Conservation (phyloP, 345 rosid species). For the Bretschneidera sinensis region DNA sequence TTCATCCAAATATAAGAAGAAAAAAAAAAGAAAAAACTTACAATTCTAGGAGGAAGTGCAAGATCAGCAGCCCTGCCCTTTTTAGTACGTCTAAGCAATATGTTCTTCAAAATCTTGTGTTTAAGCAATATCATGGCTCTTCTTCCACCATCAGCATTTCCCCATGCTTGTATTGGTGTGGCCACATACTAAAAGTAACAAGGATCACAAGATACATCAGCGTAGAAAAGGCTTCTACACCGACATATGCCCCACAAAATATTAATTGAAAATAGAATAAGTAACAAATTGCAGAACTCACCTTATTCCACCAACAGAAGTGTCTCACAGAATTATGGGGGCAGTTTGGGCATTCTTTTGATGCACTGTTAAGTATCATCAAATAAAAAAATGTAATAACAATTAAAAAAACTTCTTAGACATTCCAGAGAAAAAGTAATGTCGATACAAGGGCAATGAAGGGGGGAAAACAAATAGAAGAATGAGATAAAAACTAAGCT, state of each 20-base stretch:
- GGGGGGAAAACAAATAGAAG: background rate
- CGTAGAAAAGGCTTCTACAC: background rate
- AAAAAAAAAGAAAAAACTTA: slow-evolving; percentile 30
- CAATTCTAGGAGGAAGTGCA: slow-evolving; percentile 94
- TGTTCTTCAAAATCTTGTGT: slow-evolving; percentile 66
- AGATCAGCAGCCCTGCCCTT: slow-evolving; percentile 97
- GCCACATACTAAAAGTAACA: slow-evolving; percentile 56
- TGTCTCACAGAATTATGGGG: slow-evolving; percentile 82
- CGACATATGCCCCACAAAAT: background rate
- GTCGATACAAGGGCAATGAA: background rate
- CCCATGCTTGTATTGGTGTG: slow-evolving; percentile 56
- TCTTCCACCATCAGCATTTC: slow-evolving; percentile 39
- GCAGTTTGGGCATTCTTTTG: slow-evolving; percentile 55
- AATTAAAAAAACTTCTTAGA: background rate
- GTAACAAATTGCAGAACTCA: slow-evolving; percentile 25
- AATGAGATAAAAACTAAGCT: background rate
- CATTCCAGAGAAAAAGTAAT: background rate
- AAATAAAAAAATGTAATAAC: slow-evolving; percentile 12
- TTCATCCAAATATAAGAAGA: slow-evolving; percentile 11
- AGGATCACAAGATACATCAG: slow-evolving; percentile 10
- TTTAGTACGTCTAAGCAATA: slow-evolving; percentile 85
- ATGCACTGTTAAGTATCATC: slow-evolving; percentile 40
- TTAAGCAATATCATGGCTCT: slow-evolving; percentile 91
- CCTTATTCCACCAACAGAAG: slow-evolving; percentile 99
- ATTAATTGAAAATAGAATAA: background rate